phyloP scores from a whole-genome alignment of 176 grass and related monocot species.

The Bonia amplexicaulis region DNA sequence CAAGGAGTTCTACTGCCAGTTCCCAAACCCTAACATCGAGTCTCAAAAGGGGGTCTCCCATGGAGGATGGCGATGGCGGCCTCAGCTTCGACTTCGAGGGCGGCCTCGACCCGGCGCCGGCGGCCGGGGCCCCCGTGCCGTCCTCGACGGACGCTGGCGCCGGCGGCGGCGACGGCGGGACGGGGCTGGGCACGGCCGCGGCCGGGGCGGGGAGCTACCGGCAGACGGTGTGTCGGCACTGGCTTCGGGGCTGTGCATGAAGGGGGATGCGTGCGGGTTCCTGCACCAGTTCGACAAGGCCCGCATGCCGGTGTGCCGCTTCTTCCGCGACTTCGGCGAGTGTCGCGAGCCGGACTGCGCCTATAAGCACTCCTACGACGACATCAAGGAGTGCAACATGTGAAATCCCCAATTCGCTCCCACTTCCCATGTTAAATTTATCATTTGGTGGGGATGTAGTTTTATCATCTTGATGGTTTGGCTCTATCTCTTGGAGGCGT shows the following conservation, averaged over 20 bases:
- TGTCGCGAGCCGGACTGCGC: conserved; percentile 93
- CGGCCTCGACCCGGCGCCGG: conserved; percentile 53
- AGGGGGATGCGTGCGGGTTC: conserved; percentile 90
- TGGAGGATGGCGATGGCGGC: conserved; percentile 75
- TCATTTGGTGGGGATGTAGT: background rate
- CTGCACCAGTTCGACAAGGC: conserved; percentile 99
- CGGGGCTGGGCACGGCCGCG: conserved; percentile 20
- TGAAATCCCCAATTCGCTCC: conserved; percentile 22
- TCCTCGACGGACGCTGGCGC: conserved; percentile 15
- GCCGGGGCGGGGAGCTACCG: conserved; percentile 75
- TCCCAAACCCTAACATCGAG: background rate
- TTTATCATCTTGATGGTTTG: background rate
- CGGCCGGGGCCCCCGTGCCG: background rate
- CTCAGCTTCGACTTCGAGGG: conserved; percentile 96
- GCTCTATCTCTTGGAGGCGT: background rate
- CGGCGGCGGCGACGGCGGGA: conserved; percentile 1
- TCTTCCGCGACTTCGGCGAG: conserved; percentile 86
- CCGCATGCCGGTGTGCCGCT: conserved; percentile 98
- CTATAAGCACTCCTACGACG: conserved; percentile 94
- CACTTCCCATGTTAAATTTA: background rate
- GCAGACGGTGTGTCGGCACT: conserved; percentile 95
- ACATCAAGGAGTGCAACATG: conserved; percentile 98
- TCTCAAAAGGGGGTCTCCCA: background rate
- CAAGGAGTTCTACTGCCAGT: too few species aligned
- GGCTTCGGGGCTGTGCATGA: conserved; percentile 98